phyloP scores from a whole-genome alignment of 1,284 basidiomycete species.

The Fomitopsis pinicola region DNA sequence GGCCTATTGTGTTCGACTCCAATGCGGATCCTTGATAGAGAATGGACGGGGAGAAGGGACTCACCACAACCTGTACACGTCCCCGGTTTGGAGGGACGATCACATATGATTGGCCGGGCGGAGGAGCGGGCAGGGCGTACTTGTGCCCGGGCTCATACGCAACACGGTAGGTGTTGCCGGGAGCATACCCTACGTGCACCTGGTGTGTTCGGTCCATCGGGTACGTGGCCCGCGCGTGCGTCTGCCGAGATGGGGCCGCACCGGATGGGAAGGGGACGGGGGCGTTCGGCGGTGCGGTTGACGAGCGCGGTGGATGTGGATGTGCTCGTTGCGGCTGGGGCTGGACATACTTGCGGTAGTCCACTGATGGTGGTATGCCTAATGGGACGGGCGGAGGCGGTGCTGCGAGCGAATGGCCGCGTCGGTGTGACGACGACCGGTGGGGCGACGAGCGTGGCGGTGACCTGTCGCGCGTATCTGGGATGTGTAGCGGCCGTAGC shows the following conservation, averaged over 20 bases:
- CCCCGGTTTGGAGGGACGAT: slow-evolving; percentile 25
- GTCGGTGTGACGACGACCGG: not conserved
- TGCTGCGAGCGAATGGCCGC: not conserved
- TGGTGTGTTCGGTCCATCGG: not conserved
- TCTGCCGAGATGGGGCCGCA: not conserved
- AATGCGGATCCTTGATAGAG: not conserved
- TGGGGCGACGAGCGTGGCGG: slow-evolving; percentile 8
- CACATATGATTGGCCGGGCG: slow-evolving; percentile 24
- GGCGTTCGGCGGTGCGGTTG: not conserved
- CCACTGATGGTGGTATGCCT: not conserved
- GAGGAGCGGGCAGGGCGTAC: slow-evolving; percentile 23
- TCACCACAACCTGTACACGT: slow-evolving; percentile 21
- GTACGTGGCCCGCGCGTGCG: not conserved
- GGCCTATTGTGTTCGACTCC: not conserved
- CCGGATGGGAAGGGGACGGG: not conserved
- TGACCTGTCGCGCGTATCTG: not conserved
- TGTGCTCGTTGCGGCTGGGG: not conserved
- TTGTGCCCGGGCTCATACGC: slow-evolving; percentile 17
- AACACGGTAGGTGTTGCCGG: slow-evolving; percentile 10
- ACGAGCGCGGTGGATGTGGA: not conserved
- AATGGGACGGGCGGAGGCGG: slow-evolving; percentile 1
- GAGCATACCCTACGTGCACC: not conserved
- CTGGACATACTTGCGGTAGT: not conserved
- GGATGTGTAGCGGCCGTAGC: slow-evolving; percentile 6
- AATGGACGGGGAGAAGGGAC: slow-evolving; percentile 5